Percentiles rank a stretch among this genome's conserved stretches.
These are phyloP conservation scores for Lachancea dasiensis DNA, from an alignment of 805 yeast genomes.

Conservation along the genomic window DNA sequence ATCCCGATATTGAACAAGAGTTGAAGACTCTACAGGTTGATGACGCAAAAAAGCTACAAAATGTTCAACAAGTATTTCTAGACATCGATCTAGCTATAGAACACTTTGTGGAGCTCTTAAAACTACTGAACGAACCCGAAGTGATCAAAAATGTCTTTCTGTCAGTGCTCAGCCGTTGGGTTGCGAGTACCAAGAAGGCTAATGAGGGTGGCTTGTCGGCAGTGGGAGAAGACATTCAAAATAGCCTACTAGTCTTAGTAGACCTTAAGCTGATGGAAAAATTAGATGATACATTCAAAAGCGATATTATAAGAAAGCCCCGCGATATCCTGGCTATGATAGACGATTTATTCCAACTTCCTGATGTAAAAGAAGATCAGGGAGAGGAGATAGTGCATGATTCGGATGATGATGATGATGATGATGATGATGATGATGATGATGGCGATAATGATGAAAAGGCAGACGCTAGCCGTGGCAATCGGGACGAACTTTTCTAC, in stretches of 20 bases:
- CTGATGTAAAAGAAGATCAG: slow-evolving; percentile 11
- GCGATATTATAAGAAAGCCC: slow-evolving; percentile 41
- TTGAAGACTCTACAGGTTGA: slow-evolving; percentile 6
- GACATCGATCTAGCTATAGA: slow-evolving; percentile 41
- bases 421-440: slow-evolving; percentile 26
- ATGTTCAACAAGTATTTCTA: slow-evolving; percentile 34
- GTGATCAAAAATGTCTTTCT: slow-evolving; percentile 45
- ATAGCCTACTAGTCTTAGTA: slow-evolving; percentile 50
- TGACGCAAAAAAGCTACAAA: slow-evolving; percentile 8
- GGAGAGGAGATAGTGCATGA: slow-evolving; percentile 31
- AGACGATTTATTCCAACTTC: slow-evolving; percentile 34
- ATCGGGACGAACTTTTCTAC: slow-evolving; percentile 29
- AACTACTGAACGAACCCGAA: slow-evolving; percentile 42
- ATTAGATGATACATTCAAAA: slow-evolving; percentile 52
- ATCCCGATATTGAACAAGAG: slow-evolving; percentile 2
- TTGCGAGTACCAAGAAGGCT: slow-evolving; percentile 22
- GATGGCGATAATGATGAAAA: neutral
- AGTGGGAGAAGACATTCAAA: slow-evolving; percentile 29
- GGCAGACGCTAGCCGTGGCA: slow-evolving; percentile 12
- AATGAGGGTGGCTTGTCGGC: slow-evolving; percentile 2
- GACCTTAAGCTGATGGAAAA: slow-evolving; percentile 62
- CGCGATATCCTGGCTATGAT: slow-evolving; percentile 49
- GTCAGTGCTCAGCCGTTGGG: slow-evolving; percentile 55
- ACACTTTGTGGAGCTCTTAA: slow-evolving; percentile 39
- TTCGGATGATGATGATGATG: slow-evolving; percentile 23